Conservation (phyloP, 2,329 filamentous ascomycete species). For the Alternaria triticimaculans region DNA sequence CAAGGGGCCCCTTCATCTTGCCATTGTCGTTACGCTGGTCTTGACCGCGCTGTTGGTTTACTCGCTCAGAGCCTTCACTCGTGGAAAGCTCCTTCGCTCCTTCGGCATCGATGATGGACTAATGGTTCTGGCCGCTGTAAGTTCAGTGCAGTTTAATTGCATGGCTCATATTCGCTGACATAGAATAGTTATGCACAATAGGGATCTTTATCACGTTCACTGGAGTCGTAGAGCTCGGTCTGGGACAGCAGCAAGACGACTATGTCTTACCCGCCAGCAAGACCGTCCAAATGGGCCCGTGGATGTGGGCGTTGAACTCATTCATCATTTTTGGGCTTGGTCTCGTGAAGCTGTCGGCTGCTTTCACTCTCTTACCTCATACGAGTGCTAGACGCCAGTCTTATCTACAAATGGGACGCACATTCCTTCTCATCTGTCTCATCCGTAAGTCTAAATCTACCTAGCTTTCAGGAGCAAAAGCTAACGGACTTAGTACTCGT, state of each 20-base stretch:
- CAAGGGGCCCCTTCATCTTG: conserved; percentile 47
- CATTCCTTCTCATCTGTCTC: conserved; percentile 41
- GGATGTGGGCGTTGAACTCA: conserved; percentile 19
- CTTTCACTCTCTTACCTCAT: conserved; percentile 54
- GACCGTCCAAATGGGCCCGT: conserved; percentile 4
- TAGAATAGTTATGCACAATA: conserved; percentile 1
- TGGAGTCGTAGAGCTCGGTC: conserved; percentile 34
- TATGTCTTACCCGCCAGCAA: not conserved
- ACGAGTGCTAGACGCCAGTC: conserved; percentile 46
- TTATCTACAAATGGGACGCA: conserved; percentile 28
- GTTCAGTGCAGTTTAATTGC: not conserved
- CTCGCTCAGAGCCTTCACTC: conserved; percentile 54
- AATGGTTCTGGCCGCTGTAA: conserved; percentile 51
- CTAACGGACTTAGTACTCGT: conserved; percentile 19
- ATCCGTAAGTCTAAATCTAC: conserved; percentile 45
- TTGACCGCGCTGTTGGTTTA: conserved; percentile 52
- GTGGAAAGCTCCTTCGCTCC: conserved; percentile 54
- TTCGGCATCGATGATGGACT: conserved; percentile 59
- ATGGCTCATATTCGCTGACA: not conserved
- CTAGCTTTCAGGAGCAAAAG: not conserved
- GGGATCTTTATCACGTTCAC: conserved; percentile 13
- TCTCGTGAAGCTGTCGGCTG: conserved; percentile 56
- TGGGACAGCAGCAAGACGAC: conserved; percentile 51
- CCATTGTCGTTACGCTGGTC: conserved; percentile 51
- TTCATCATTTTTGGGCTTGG: conserved; percentile 54